These are phyloP conservation scores for Myxozyma lipomycoides DNA, from an alignment of 805 yeast species.

Conservation along the genomic window DNA sequence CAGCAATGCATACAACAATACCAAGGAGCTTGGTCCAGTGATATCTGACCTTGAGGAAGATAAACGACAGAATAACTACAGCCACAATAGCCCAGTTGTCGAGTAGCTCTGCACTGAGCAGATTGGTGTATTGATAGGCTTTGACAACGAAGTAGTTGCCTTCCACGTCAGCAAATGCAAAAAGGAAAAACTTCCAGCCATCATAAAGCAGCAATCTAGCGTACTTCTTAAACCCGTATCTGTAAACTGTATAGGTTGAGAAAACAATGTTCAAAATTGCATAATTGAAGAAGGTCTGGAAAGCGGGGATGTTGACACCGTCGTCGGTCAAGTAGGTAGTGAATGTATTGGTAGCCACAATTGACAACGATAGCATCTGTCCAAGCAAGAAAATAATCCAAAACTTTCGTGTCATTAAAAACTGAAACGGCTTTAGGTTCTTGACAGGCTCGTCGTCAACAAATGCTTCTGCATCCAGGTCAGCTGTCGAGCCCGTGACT, in stretches of 20 bases:
- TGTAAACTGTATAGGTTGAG: slow-evolving; percentile 41
- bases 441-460: not conserved
- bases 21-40: slow-evolving; percentile 46
- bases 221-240: slow-evolving; percentile 40
- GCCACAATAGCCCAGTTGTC: slow-evolving; percentile 47
- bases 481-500: not conserved
- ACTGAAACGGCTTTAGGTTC: slow-evolving; percentile 24
- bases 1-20: slow-evolving; percentile 42
- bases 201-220: slow-evolving; percentile 34
- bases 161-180: slow-evolving; percentile 46
- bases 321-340: slow-evolving; percentile 41
- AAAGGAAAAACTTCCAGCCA: slow-evolving; percentile 44
- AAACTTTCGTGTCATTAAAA: slow-evolving; percentile 37
- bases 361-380: slow-evolving; percentile 42
- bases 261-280: slow-evolving; percentile 39
- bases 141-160: slow-evolving; percentile 47
- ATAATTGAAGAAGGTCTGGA: slow-evolving; percentile 44
- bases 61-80: slow-evolving; percentile 43
- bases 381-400: slow-evolving; percentile 44
- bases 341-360: slow-evolving; percentile 44
- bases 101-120: slow-evolving; percentile 43
- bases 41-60: slow-evolving; percentile 44
- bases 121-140: slow-evolving; percentile 45
- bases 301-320: slow-evolving; percentile 44
- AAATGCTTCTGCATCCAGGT: not conserved